Evolutionary conservation across 2,329 filamentous ascomycete species (phyloP), one percentile per base, ranked within the genome.

Genomic region (Arthrinium puccinioides): DNA sequence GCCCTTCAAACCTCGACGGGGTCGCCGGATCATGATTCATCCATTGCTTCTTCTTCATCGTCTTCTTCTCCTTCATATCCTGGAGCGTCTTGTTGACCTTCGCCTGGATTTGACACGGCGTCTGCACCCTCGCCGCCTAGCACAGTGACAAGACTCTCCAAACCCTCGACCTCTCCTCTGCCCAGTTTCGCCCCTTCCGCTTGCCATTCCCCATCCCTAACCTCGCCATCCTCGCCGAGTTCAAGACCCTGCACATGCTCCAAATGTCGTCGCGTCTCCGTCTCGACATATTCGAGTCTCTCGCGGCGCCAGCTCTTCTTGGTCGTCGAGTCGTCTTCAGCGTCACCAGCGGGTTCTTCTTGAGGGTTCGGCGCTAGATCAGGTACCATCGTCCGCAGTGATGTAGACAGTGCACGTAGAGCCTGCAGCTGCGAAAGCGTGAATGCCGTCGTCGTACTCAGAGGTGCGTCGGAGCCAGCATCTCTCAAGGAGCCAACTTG

Each of bases 371-470:
- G 45, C 43, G 33, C 59, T 20, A 94, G 63, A 41, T 82, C 78
- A 0, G 84, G 79, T 43, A 80, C 68, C 24, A 95, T 65, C 10
- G 74, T 71, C 9, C 76, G 69, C 33, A 95, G 66, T 7, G 67
- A 67, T 4, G 60, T 56, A 3, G 72, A 76, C 16, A 94, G 68
- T 7, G 77, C 66, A 41, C 85, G 79, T 31, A 98, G 68, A 1
- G 87, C 79, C 20, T 87, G 86, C 15, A 96, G 69, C 56, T 97
- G 90, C 3, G 83, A 84, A 15, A 94, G 70, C 1, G 86, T 80
- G 57, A 96, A 95, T 13, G 78, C 73, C 0, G 84, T 76, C 14
- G 84, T 86, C 4, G 84, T 87, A 9, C 75, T 73, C 20, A 88
- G 67, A 9, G 82, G 74, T 5, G 66, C 66, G 27, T 69, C 60